These are phyloP conservation scores for Hortiboletus flavorubellus DNA, from an alignment of 768 basidiomycete genomes.

Conservation along the genomic window DNA sequence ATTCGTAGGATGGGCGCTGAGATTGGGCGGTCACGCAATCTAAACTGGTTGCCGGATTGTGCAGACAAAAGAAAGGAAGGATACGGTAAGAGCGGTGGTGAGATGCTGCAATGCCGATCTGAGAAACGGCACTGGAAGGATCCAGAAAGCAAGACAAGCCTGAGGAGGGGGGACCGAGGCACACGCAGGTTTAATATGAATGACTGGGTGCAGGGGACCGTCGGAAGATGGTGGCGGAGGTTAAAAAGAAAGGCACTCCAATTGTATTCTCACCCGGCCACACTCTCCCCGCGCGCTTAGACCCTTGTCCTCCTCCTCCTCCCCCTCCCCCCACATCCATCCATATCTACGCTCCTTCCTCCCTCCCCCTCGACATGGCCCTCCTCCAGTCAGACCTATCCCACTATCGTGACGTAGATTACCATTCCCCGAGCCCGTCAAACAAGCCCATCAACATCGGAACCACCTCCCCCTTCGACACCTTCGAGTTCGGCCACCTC, in stretches of 20 bases:
- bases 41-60: neutral
- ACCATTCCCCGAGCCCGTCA: constrained; percentile 24
- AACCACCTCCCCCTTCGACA: constrained; percentile 34
- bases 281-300: constrained; percentile 23
- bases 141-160: no score
- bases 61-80: neutral
- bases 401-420: constrained; percentile 25
- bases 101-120: neutral
- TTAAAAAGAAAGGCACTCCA: constrained; percentile 26
- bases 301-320: neutral
- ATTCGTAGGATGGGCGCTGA: neutral
- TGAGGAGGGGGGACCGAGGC: no score
- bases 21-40: neutral
- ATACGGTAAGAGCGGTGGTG: constrained; percentile 1
- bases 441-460: constrained; percentile 27
- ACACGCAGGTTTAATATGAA: neutral
- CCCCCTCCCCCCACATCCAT: constrained; percentile 7
- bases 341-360: neutral
- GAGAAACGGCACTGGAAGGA: no score
- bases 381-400: constrained; percentile 27
- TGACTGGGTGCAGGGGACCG: neutral
- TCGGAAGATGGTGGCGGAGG: constrained; percentile 25
- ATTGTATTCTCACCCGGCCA: constrained; percentile 28
- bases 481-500: constrained; percentile 37
- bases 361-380: constrained; percentile 14